Conservation (phyloP, 192 early-diverging fungal genomes). For the Umbelopsis sp. region DNA sequence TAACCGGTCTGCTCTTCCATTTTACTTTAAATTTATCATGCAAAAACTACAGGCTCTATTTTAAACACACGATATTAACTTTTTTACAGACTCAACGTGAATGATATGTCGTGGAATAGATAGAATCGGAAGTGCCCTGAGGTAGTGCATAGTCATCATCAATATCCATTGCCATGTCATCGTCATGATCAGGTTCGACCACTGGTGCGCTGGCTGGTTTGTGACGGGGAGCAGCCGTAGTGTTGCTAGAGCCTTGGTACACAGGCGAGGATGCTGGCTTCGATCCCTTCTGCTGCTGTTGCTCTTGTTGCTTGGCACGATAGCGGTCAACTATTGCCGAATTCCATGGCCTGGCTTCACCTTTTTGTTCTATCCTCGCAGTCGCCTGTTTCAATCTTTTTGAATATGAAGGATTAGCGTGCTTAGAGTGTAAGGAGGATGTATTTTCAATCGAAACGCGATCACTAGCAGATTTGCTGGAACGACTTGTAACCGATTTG, state of each 20-base stretch:
- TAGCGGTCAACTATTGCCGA: not conserved
- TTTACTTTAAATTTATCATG: no score
- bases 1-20: no score
- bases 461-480: not conserved
- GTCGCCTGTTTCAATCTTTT: not conserved
- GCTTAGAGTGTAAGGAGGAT: not conserved
- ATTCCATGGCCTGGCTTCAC: not conserved
- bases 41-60: no score
- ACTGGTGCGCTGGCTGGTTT: not conserved
- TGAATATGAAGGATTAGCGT: not conserved
- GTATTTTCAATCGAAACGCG: not conserved
- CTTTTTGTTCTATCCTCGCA: not conserved
- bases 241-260: not conserved
- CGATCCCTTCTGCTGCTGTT: not conserved
- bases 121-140: no score
- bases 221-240: not conserved
- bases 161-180: conserved; percentile 7
- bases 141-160: not conserved
- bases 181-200: not conserved
- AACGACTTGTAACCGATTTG: not conserved
- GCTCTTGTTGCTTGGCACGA: not conserved
- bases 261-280: not conserved
- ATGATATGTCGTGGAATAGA: no score
- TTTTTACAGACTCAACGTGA: no score
- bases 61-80: no score